These are phyloP conservation scores for Penicillium lividum DNA, from an alignment of 495 filamentous ascomycete genomes.

Conservation along the genomic window DNA sequence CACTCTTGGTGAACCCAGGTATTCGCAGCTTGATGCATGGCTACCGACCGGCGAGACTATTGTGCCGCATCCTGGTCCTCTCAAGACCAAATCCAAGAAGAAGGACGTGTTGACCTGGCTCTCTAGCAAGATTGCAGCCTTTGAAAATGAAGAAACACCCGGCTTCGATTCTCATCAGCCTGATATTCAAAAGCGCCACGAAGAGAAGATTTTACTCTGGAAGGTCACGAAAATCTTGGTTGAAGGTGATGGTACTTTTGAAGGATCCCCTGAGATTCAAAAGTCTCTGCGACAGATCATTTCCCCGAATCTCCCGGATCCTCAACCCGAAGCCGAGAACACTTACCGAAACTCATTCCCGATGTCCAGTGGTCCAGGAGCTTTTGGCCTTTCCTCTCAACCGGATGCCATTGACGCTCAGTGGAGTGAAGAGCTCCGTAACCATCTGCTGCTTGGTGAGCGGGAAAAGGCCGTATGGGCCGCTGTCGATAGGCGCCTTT, in stretches of 20 bases:
- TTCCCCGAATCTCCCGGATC: slow-evolving; percentile 58
- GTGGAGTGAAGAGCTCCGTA: slow-evolving; percentile 68
- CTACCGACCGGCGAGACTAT: slow-evolving; percentile 68
- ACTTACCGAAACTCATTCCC: slow-evolving; percentile 22
- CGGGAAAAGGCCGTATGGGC: slow-evolving; percentile 90
- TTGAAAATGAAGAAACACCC: slow-evolving; percentile 63
- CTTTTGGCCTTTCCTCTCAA: slow-evolving; percentile 31
- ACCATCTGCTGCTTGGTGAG: slow-evolving; percentile 73
- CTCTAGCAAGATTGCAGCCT: slow-evolving; percentile 63
- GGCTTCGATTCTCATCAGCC: slow-evolving; percentile 49
- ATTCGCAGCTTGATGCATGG: slow-evolving; percentile 67
- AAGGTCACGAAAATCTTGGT: slow-evolving; percentile 78
- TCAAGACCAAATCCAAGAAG: slow-evolving; percentile 89
- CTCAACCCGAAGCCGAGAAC: slow-evolving; percentile 37
- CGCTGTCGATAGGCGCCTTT: slow-evolving; percentile 89
- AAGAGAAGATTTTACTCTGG: slow-evolving; percentile 86
- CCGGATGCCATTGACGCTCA: slow-evolving; percentile 66
- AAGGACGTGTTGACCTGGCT: slow-evolving; percentile 90
- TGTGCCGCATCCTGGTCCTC: slow-evolving; percentile 83
- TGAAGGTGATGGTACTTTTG: slow-evolving; percentile 81
- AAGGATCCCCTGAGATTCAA: slow-evolving; percentile 71
- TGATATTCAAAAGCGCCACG: slow-evolving; percentile 64
- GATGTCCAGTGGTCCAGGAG: slow-evolving; percentile 32
- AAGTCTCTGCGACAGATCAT: slow-evolving; percentile 71
- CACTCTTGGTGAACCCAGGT: slow-evolving; percentile 79